Base-by-base conservation (phyloP, 441 rosid genomes). In the Biscutella auriculata region DNA sequence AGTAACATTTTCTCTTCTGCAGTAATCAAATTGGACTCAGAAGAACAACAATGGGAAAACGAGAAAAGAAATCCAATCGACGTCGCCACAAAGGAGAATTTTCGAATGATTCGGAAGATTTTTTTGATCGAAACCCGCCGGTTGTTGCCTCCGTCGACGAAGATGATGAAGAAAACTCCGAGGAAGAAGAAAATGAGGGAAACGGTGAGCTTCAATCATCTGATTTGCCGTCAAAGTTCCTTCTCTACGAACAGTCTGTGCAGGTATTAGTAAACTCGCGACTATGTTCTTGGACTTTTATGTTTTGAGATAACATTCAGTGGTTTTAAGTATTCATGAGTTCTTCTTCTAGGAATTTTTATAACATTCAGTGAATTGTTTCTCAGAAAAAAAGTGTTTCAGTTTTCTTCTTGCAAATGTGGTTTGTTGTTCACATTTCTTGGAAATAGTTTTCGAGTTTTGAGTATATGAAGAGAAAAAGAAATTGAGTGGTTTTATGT, bases 221-320 rank as follows among this genome's bases (percentile, higher is more conserved):
- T 0, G 41, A 35, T 39, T 74, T 71, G 51, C 95, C 97, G 1
- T 90, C 89, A 7, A 87, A 90, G 67, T 89, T 81, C 60, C 82
- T 73, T 40, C 82, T 86, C 28, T 82, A 84, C 73, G 85, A 86
- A 56, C 90, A 83, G 69, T 89, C 95, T 0, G 87, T 82, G 0
- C 93, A 88, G 92, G 96, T 85, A 54, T 23, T 13, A 5, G 11
- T 9, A 21, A 14, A 8, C 12, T 6, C 12, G 27, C 35, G 27
- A 33, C 39, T 52, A 19, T 58, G 1, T 13, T 8, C 23, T 45
- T 39, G 6, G 3, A 4, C 13, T 3, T 25, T 40, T 49, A 43
- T 28, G 5, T 66, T 57, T 4, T 19, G 23, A 19, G 23, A 1
- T 19, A 19, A 1, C 51, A 49, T 25, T 21, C 5, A 15, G 15